These are phyloP conservation scores for Spathaspora sp. DNA, from an alignment of 805 yeast species.

Conservation along the genomic window DNA sequence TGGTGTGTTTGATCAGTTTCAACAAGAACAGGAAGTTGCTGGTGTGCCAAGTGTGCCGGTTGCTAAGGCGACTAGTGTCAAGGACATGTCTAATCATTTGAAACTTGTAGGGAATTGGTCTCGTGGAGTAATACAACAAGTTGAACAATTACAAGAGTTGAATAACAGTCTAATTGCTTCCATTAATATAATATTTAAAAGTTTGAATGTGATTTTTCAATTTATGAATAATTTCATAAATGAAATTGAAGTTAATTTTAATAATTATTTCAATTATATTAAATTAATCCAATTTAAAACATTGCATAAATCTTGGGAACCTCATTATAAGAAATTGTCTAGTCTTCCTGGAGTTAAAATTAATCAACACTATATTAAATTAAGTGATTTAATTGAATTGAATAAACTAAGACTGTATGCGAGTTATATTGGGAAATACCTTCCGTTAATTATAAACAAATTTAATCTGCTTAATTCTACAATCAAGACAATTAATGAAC, in stretches of 20 bases:
- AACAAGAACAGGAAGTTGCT: slow-evolving; percentile 3
- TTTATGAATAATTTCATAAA: slow-evolving; percentile 46
- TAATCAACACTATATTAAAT: slow-evolving; percentile 19
- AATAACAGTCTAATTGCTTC: slow-evolving; percentile 26
- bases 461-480: slow-evolving; percentile 29
- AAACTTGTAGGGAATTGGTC: slow-evolving; percentile 52
- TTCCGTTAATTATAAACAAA: slow-evolving; percentile 27
- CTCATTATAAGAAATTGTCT: slow-evolving; percentile 31
- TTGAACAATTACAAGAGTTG: slow-evolving; percentile 27
- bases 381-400: slow-evolving; percentile 32
- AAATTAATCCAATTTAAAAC: slow-evolving; percentile 40
- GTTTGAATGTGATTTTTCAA: slow-evolving; percentile 45
- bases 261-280: slow-evolving; percentile 31
- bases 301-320: slow-evolving; percentile 32
- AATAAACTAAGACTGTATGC: slow-evolving; percentile 28
- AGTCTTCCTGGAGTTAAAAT: slow-evolving; percentile 35
- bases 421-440: slow-evolving; percentile 16
- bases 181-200: slow-evolving; percentile 40
- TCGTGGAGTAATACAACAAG: slow-evolving; percentile 41
- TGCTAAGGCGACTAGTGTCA: slow-evolving; percentile 6
- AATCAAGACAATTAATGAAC: slow-evolving; percentile 33
- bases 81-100: slow-evolving; percentile 28
- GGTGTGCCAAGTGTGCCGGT: neutral
- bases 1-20: neutral
- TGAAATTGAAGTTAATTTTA: slow-evolving; percentile 47